A percentile compares a stretch with the other conserved stretches of the same genome.
These are phyloP conservation scores for Helianthus tuberosus DNA, from an alignment of 129 eudicot genomes.

Conservation along the genomic window DNA sequence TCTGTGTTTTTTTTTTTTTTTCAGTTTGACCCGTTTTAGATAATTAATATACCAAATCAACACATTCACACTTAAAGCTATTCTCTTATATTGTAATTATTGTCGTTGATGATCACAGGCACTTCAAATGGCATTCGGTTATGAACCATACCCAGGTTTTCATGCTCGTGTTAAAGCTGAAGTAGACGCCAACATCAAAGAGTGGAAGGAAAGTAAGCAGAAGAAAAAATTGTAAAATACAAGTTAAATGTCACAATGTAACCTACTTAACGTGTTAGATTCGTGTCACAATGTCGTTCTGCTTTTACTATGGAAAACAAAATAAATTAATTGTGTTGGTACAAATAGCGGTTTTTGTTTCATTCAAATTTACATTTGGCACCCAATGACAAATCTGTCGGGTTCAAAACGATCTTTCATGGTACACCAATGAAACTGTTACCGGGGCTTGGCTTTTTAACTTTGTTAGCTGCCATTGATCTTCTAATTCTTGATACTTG, in stretches of 20 bases:
- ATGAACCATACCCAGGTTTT: slow-evolving; percentile 95
- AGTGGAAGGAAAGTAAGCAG: slow-evolving; percentile 77
- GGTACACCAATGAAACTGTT: slow-evolving; percentile 41
- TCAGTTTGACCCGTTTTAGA: not conserved
- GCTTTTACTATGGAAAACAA: not conserved
- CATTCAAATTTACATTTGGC: not conserved
- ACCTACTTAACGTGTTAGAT: slow-evolving; percentile 1
- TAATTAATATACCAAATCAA: not conserved
- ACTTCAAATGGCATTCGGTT: slow-evolving; percentile 59
- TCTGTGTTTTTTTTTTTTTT: not conserved
- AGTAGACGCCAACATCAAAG: slow-evolving; percentile 71
- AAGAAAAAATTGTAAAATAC: slow-evolving; percentile 52
- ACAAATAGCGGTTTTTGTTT: not conserved
- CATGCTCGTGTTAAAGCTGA: slow-evolving; percentile 64
- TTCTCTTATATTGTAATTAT: not conserved
- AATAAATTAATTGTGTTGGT: not conserved
- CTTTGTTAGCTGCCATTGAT: slow-evolving; percentile 37
- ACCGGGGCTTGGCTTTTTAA: slow-evolving; percentile 52
- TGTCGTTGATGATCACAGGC: slow-evolving; percentile 45
- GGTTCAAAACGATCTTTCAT: not conserved
- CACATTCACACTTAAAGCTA: not conserved
- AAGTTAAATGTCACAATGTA: slow-evolving; percentile 12
- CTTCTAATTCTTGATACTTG: slow-evolving; percentile 39
- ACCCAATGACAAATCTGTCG: not conserved
- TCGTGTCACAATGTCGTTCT: not conserved